phyloP scores from a whole-genome alignment of 2,329 filamentous ascomycete genomes.

The Paecilomyces formosus region DNA sequence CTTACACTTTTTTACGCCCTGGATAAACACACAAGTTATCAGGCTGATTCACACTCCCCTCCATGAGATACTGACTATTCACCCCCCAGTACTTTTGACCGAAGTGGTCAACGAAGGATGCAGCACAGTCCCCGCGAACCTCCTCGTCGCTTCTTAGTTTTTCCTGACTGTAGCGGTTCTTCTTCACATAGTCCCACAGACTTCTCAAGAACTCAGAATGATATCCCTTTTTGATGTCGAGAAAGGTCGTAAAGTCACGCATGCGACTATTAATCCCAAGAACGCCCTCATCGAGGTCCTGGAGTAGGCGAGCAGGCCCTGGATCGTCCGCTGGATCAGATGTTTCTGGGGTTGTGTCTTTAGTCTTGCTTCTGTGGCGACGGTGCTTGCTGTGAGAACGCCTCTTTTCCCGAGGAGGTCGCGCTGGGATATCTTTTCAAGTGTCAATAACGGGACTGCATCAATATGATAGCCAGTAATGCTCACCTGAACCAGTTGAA shows the following conservation, averaged over 20 bases:
- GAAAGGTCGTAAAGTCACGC: conserved; percentile 13
- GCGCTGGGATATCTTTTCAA: neutral
- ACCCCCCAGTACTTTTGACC: conserved; percentile 16
- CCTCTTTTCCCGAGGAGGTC: neutral
- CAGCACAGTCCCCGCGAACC: conserved; percentile 7
- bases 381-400: neutral
- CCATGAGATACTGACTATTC: conserved; percentile 11
- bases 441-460: neutral
- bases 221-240: conserved; percentile 13
- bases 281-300: conserved; percentile 7
- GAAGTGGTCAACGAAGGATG: conserved; percentile 9
- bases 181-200: conserved; percentile 7
- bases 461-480: too few species aligned
- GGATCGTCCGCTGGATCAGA: neutral
- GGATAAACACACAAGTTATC: conserved; percentile 12
- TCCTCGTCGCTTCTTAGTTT: conserved; percentile 4
- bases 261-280: conserved; percentile 2
- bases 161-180: conserved; percentile 5
- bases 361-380: neutral
- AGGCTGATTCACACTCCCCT: conserved; percentile 10
- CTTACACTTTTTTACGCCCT: conserved; percentile 12
- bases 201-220: conserved; percentile 9
- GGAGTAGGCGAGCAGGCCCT: conserved; percentile 5
- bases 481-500: neutral
- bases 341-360: neutral